A percentile compares a stretch with the other conserved stretches of the same genome.
Conservation (phyloP, 192 early-diverging fungal genomes). For the Gamsiella multidivaricata region DNA sequence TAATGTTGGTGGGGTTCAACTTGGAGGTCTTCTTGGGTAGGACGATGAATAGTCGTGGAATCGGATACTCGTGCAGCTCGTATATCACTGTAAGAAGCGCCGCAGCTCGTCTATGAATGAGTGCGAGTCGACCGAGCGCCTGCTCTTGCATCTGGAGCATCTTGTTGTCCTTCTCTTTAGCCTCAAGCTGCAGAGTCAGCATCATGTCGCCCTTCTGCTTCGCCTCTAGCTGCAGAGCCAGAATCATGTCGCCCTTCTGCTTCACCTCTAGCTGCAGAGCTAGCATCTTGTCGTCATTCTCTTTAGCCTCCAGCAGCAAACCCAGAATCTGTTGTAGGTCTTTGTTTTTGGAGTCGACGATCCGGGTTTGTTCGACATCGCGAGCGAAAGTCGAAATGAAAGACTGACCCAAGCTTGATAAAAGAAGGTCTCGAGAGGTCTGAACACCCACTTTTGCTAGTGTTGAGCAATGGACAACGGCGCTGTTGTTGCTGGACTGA, state of each 20-base stretch:
- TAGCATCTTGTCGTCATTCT: constrained; percentile 1
- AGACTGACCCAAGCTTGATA: neutral
- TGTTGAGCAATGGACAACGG: too few relatives aligned
- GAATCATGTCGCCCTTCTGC: too few relatives aligned
- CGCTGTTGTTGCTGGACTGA: too few relatives aligned
- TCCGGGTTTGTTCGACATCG: neutral
- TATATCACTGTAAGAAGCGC: neutral
- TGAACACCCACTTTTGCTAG: too few relatives aligned
- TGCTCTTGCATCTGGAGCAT: neutral
- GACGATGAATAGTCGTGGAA: too few relatives aligned
- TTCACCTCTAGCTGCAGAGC: too few relatives aligned
- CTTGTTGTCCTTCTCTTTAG: neutral
- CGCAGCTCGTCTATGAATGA: neutral
- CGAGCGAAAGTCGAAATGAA: neutral
- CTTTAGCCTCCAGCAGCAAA: neutral
- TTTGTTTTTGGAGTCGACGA: neutral
- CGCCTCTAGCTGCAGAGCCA: neutral
- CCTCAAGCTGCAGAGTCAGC: neutral
- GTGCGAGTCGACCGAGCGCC: neutral
- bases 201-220: neutral
- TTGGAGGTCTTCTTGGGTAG: neutral
- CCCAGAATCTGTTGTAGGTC: neutral
- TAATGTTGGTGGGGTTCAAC: neutral
- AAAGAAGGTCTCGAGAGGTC: too few relatives aligned
- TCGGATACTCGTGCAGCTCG: neutral